Conservation (phyloP, 2,329 filamentous ascomycete species). For the Dothidotthia symphoricarpi region DNA sequence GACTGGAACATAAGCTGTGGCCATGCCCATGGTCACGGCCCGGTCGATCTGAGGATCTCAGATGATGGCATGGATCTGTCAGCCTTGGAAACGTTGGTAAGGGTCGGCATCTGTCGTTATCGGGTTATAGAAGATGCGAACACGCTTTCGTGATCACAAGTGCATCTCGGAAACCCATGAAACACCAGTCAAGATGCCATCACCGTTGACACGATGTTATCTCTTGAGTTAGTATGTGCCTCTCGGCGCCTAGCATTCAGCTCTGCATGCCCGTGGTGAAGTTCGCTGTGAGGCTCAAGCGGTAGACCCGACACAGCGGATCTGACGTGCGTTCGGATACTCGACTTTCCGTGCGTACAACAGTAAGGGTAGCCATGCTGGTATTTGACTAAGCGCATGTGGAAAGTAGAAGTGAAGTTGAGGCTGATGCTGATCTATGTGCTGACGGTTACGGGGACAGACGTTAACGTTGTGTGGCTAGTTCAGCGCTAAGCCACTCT, state of each 20-base stretch:
- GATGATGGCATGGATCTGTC: background rate
- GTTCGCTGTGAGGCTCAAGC: constrained; percentile 2
- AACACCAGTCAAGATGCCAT: constrained; percentile 1
- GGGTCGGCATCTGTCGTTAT: background rate
- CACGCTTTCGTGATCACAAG: background rate
- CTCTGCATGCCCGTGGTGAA: constrained; percentile 7
- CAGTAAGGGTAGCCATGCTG: constrained; percentile 6
- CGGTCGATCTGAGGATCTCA: too few relatives aligned
- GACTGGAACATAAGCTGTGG: constrained; percentile 10
- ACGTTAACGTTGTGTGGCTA: constrained; percentile 11
- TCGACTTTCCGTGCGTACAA: constrained; percentile 17
- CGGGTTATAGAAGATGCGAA: too few relatives aligned
- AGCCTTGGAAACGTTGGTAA: background rate
- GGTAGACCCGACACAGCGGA: constrained; percentile 4
- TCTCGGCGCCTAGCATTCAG: constrained; percentile 12
- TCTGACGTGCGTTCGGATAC: constrained; percentile 17
- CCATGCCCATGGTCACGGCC: constrained; percentile 3
- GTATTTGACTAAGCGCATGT: constrained; percentile 10
- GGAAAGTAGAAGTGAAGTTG: constrained; percentile 1
- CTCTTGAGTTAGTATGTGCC: constrained; percentile 1
- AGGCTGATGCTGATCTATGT: constrained; percentile 21
- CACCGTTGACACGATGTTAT: background rate
- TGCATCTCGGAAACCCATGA: background rate
- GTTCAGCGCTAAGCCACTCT: constrained; percentile 12
- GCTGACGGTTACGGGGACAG: constrained; percentile 12